A percentile compares a stretch with the other conserved stretches of the same genome.
Conservation (phyloP, 495 filamentous ascomycete species). For the Recurvomyces mirabilis region DNA sequence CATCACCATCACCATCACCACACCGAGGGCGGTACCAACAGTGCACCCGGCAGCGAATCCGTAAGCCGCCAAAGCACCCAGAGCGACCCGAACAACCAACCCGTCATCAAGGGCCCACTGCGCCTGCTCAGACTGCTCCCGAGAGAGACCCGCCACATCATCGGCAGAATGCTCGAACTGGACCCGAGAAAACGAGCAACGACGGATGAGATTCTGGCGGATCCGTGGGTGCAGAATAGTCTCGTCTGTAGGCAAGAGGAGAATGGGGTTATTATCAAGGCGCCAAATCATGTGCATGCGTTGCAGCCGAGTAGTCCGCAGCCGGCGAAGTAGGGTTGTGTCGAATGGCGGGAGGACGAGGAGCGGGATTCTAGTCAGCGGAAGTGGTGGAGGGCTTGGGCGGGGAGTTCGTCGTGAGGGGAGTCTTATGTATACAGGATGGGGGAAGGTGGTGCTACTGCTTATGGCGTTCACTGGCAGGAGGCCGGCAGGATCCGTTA, state of each 20-base stretch:
- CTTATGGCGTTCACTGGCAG: too few species aligned
- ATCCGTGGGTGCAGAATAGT: constrained; percentile 78
- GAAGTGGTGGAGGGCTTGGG: too few species aligned
- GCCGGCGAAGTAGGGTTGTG: constrained; percentile 5
- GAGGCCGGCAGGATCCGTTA: too few species aligned
- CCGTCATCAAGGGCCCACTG: constrained; percentile 82
- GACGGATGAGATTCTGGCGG: constrained; percentile 71
- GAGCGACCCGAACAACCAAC: constrained; percentile 17
- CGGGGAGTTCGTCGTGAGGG: too few species aligned
- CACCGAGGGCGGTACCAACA: constrained; percentile 7
- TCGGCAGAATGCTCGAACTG: constrained; percentile 85
- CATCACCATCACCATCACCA: constrained; percentile 25
- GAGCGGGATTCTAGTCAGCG: not conserved
- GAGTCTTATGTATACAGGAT: too few species aligned
- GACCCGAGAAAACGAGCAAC: constrained; percentile 74
- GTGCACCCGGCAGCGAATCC: constrained; percentile 9
- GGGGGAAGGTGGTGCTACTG: too few species aligned
- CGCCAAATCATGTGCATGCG: constrained; percentile 50
- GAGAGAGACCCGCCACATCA: constrained; percentile 77
- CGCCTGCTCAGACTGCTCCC: constrained; percentile 83
- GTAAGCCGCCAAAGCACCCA: constrained; percentile 16
- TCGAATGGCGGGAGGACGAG: not conserved
- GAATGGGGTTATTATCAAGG: constrained; percentile 41
- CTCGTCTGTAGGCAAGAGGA: constrained; percentile 52
- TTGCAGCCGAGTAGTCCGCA: constrained; percentile 38